Evolutionary conservation across 352 stramenopile species (phyloP), one percentile per base, ranked within the genome.

Genomic region (Globisporangium alternatum): DNA sequence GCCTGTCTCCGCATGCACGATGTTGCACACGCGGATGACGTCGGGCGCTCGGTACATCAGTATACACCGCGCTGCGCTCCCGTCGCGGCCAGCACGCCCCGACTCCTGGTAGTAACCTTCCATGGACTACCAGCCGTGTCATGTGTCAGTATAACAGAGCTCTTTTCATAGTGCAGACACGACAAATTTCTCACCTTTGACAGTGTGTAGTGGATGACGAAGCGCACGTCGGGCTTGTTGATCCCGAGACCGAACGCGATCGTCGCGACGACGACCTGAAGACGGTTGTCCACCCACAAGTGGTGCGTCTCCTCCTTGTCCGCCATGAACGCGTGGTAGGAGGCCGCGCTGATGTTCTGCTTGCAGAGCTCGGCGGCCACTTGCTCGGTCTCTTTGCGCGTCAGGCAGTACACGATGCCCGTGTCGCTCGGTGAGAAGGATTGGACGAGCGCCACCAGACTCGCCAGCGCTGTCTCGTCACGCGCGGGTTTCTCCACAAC

Each of bases 31-130:
- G n/a, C 78, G 79, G 28, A 86, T 61, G 2, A 93, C 88, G 65
- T 98, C 93, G 12, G 76, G 80, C 0, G 75, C 61, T 12, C 75
- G 76, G 61, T 97, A 98, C 70, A 96, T 86, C 30, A 98, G 63
- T 9, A 97, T 73, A 66, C 93, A 98, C n/a, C 89, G 77, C 7
- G 86, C 77, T 13, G 88, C 67, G 1, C 93, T 69, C 8, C 97
- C 97, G 76, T 99, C 97, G 35, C 97, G 83, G 44, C 97, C 97
- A 45, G 93, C 97, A 52, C 97, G 80, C 7, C 97, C 97, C 15
- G 88, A 96, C 77, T 99, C 96, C 77, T 99, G 97, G 67, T 98
- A 99, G 68, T 99, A 99, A 0, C 90, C 96, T 78, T 99, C 97
- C 43, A 99, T 73, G 9, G 87, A 97, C 78, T 89, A 63, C 21